phyloP scores from a whole-genome alignment of 345 rosid genomes.

The Alliaria petiolata region DNA sequence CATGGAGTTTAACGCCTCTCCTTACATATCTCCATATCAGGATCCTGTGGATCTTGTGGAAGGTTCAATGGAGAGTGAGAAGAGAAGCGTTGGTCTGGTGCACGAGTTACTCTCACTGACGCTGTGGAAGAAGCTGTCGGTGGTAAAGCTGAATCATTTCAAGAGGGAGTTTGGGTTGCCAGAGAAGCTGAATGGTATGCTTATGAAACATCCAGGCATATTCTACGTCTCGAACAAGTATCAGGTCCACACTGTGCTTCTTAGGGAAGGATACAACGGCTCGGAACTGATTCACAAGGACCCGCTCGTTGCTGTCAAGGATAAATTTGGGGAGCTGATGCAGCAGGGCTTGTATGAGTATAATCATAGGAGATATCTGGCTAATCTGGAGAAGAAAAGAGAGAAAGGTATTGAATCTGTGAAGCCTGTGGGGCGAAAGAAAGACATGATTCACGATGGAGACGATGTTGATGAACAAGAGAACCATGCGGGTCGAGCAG shows the following conservation, averaged over 20 bases:
- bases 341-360: constrained; percentile 83
- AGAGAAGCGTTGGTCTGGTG: constrained; percentile 64
- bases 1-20: constrained; percentile 60
- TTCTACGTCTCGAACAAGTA: constrained; percentile 84
- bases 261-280: constrained; percentile 76
- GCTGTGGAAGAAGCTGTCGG: constrained; percentile 82
- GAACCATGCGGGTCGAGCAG: constrained; percentile 37
- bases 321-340: constrained; percentile 84
- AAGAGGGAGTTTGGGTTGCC: constrained; percentile 75
- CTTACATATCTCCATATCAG: constrained; percentile 72
- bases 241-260: constrained; percentile 80
- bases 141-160: constrained; percentile 77
- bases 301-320: constrained; percentile 77
- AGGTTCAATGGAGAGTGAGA: constrained; percentile 73
- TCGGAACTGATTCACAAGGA: constrained; percentile 70
- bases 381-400: constrained; percentile 66
- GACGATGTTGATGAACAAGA: constrained; percentile 45
- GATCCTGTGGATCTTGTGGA: constrained; percentile 40
- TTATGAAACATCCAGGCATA: constrained; percentile 77
- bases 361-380: constrained; percentile 47
- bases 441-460: constrained; percentile 20
- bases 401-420: constrained; percentile 44
- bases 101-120: constrained; percentile 79
- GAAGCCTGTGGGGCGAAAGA: constrained; percentile 33
- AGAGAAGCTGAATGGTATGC: constrained; percentile 63